Base-by-base conservation (phyloP, 768 basidiomycete genomes). In the Trametes elegans region DNA sequence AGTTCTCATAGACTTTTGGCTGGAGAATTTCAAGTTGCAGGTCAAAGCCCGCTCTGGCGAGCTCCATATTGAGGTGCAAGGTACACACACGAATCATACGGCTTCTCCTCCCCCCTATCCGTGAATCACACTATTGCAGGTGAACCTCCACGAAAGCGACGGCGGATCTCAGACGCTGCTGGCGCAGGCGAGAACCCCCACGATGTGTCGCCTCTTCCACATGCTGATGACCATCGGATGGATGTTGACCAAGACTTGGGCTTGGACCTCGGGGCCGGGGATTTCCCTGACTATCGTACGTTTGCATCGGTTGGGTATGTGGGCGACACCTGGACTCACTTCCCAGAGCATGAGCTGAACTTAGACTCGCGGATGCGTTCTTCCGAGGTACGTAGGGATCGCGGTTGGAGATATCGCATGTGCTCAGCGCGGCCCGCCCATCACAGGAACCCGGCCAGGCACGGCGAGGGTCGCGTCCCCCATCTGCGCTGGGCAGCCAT, bases 401-500 rank as follows among this genome's bases (percentile, higher is more conserved):
- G n/a, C n/a, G n/a, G n/a, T n/a, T n/a, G n/a, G n/a, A n/a, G n/a
- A n/a, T n/a, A n/a, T n/a, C n/a, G n/a, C n/a, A n/a, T 28, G 24
- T 27, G n/a, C n/a, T 43, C 32, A 47, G 8, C 27, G 13, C 18
- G 43, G 14, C n/a, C 27, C 62, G 90, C 32, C 4, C 10, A 8
- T 18, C 19, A n/a, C 39, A 53, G 90, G 89, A 91, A 72, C 90
- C 90, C 42, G 90, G 88, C 27, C 87, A 89, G 84, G 88, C 78
- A n/a, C 88, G 90, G 60, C 81, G 76, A n/a, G 73, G 72, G 29
- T 88, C 90, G 40, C 78, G 79, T 18, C 78, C 81, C 11, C 75
- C 76, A 13, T 83, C 81, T 36, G 63, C 75, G 8, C 56, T 79
- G 23, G 80, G 77, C 32, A 79, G 75, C 44, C 71, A 82, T 53